A percentile compares a stretch with the other conserved stretches of the same genome.
Evolutionary conservation across 306 rosid genomes (phyloP).

Genomic region (Malus asiatica): DNA sequence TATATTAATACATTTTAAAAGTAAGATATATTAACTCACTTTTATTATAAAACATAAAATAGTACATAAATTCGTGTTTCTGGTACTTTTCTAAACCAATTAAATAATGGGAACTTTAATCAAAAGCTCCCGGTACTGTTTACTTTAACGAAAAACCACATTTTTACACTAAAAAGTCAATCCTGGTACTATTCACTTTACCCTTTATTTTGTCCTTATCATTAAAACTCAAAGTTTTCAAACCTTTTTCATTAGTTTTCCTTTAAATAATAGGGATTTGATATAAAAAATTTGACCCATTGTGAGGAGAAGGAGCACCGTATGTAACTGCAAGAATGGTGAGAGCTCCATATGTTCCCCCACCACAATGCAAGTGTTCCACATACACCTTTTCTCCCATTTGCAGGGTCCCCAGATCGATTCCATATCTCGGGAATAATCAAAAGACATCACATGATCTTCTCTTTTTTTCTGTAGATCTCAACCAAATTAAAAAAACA

Average conservation of each 20-base stretch:
- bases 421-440: not conserved
- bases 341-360: slow-evolving; percentile 3
- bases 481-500: not conserved
- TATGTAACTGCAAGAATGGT: not conserved
- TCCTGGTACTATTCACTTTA: too few relatives aligned
- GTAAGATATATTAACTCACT: too few relatives aligned
- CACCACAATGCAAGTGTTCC: not conserved
- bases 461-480: not conserved
- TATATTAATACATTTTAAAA: too few relatives aligned
- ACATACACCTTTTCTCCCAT: not conserved
- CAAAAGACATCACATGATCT: not conserved
- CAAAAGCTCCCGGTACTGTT: too few relatives aligned
- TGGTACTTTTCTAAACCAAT: too few relatives aligned
- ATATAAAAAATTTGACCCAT: not conserved
- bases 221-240: too few relatives aligned
- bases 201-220: too few relatives aligned
- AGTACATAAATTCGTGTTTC: too few relatives aligned
- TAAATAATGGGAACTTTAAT: not conserved
- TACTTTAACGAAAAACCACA: too few relatives aligned
- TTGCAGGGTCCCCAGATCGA: not conserved
- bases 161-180: too few relatives aligned
- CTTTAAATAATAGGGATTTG: not conserved
- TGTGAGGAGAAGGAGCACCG: not conserved
- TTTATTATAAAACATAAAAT: too few relatives aligned
- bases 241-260: too few relatives aligned